These are phyloP conservation scores for Plasmodium knowlesi DNA, from an alignment of 169 alveolate genomes.

Conservation along the genomic window DNA sequence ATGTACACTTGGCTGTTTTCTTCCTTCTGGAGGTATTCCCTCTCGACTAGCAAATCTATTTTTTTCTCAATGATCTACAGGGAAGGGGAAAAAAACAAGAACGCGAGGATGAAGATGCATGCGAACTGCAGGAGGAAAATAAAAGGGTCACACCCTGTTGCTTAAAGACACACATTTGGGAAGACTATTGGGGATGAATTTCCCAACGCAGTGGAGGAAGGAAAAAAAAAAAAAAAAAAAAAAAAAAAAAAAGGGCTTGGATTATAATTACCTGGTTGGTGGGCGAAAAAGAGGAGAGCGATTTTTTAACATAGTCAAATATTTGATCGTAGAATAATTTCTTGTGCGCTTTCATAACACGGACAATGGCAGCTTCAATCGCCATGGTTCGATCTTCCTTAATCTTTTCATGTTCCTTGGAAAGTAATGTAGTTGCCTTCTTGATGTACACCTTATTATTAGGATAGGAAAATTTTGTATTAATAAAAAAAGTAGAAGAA, in stretches of 20 bases:
- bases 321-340: slow-evolving; percentile 72
- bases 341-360: slow-evolving; percentile 86
- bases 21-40: slow-evolving; percentile 73
- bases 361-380: slow-evolving; percentile 90
- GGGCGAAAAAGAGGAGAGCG: slow-evolving; percentile 54
- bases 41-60: slow-evolving; percentile 60
- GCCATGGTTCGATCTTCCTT: slow-evolving; percentile 87
- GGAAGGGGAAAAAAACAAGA: not conserved
- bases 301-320: slow-evolving; percentile 60
- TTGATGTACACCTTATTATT: slow-evolving; percentile 53
- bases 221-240: not conserved
- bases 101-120: not conserved
- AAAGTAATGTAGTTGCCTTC: slow-evolving; percentile 46
- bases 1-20: slow-evolving; percentile 70
- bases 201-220: not conserved
- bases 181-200: not conserved
- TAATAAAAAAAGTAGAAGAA: slow-evolving; percentile 49
- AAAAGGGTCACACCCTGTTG: not conserved
- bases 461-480: slow-evolving; percentile 31
- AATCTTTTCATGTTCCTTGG: slow-evolving; percentile 67
- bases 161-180: not conserved
- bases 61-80: slow-evolving; percentile 61
- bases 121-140: not conserved
- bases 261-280: slow-evolving; percentile 45
- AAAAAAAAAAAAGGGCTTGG: not conserved